A percentile compares a stretch with the other conserved stretches of the same genome.
These are phyloP conservation scores for Mucor saturninus DNA, from an alignment of 371 early-diverging fungal species.

Conservation along the genomic window DNA sequence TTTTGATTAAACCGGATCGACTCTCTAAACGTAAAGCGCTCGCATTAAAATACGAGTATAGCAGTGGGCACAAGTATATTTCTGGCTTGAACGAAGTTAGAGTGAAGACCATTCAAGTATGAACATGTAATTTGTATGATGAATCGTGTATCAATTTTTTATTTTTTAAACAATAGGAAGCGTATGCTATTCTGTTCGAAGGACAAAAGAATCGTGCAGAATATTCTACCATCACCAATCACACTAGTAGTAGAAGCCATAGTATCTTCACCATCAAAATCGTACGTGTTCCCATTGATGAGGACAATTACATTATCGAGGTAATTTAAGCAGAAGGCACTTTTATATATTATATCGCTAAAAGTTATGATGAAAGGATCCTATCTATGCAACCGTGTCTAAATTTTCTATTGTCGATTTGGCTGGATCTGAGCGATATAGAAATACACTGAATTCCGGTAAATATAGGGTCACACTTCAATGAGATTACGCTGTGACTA, in stretches of 20 bases:
- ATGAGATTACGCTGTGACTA: too few relatives aligned
- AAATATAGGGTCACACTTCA: constrained; percentile 53
- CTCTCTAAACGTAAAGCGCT: constrained; percentile 50
- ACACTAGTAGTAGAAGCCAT: constrained; percentile 71
- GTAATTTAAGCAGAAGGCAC: background rate
- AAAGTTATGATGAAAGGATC: constrained; percentile 14
- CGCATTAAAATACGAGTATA: constrained; percentile 59
- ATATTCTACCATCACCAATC: constrained; percentile 67
- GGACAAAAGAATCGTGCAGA: constrained; percentile 69
- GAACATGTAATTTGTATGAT: background rate
- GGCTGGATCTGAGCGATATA: constrained; percentile 94
- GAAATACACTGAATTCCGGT: constrained; percentile 72
- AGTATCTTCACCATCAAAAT: constrained; percentile 75
- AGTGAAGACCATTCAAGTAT: constrained; percentile 50
- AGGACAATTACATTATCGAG: constrained; percentile 53
- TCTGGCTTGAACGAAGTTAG: constrained; percentile 63
- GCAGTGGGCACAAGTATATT: constrained; percentile 64
- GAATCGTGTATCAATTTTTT: background rate
- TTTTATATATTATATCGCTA: background rate
- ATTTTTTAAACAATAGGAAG: constrained; percentile 41
- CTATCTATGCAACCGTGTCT: constrained; percentile 53
- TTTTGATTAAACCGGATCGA: constrained; percentile 52
- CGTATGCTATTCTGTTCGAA: constrained; percentile 60
- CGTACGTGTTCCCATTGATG: constrained; percentile 61
- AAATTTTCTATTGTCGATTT: constrained; percentile 91